Base-by-base conservation (phyloP, 2,329 filamentous ascomycete species). In the Atkinsonella texensis region DNA sequence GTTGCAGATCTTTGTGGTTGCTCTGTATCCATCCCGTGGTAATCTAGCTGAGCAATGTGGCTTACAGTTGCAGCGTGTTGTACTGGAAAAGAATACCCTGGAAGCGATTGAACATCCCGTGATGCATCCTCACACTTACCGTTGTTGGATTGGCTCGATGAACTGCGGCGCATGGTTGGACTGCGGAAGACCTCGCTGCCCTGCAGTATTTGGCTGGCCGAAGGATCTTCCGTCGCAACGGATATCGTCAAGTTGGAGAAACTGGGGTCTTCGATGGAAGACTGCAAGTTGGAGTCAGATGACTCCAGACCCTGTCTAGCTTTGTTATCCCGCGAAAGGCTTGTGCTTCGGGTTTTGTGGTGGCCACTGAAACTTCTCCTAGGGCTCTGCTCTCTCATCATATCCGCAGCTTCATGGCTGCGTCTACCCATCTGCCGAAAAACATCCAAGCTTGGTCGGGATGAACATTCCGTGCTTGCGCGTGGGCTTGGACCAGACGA, bases 141-240 rank as follows among this genome's bases (percentile, higher is more conserved):
- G 47, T 59, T 47, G n/a, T 49, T 47, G 44, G 60, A 58, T 23
- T 63, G 63, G 2, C 67, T 68, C 0, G 65, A 64, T 0, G 74
- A 75, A 1, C 62, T 63, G 10, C 73, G 71, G 28, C 70, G 74
- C 61, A 89, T 79, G 0, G 84, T 87, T 15, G 89, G 89, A 28
- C 83, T 84, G 57, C 86, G 83, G 61, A 98, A 97, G 9, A 96
- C 85, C 59, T 93, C 88, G 59, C 89, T 96, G 35, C 87, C 82
- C 50, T 81, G 79, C 9, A 98, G 71, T 39, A 97, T 96, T 66
- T 95, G 89, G 63, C 91, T 97, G 2, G 87, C 91, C 3, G 90
- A 94, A 46, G 85, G 83, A 53, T 90, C 87, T 42, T 90, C 85
- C 50, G 78, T 80, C n/a, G 53, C 47, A 0, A 81, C 83, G 3